Percentiles rank a stretch among this genome's conserved stretches.
Evolutionary conservation across 2,329 filamentous ascomycete species (phyloP).

Genomic region (Colletotrichum tanaceti): DNA sequence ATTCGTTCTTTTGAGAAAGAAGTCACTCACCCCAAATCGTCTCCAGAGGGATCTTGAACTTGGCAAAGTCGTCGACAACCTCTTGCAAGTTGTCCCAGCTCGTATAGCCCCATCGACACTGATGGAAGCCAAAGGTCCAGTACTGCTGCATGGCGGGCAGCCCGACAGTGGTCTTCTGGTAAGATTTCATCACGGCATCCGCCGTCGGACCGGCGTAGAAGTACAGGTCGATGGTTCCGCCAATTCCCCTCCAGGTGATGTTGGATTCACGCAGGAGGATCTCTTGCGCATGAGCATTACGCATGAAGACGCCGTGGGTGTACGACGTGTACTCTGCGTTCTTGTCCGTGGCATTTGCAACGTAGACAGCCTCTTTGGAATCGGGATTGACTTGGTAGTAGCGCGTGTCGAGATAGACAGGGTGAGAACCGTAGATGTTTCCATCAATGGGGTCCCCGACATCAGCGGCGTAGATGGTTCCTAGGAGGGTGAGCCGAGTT

Average conservation of each 20-base stretch:
- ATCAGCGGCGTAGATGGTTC: conserved; percentile 72
- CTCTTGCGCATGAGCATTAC: conserved; percentile 83
- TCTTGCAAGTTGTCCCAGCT: conserved; percentile 77
- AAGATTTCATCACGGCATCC: conserved; percentile 75
- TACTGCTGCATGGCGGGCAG: conserved; percentile 84
- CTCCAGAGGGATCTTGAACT: conserved; percentile 75
- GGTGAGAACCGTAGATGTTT: conserved; percentile 82
- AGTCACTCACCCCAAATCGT: conserved; percentile 69
- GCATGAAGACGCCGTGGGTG: conserved; percentile 81
- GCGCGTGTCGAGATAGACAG: conserved; percentile 82
- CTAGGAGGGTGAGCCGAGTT: conserved; percentile 43
- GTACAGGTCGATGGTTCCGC: conserved; percentile 82
- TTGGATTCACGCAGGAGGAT: conserved; percentile 71
- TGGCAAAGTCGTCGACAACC: conserved; percentile 74
- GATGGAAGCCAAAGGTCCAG: conserved; percentile 84
- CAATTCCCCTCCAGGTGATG: conserved; percentile 79
- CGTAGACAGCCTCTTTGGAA: conserved; percentile 62
- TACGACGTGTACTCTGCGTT: conserved; percentile 67
- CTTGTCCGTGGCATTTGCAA: conserved; percentile 64
- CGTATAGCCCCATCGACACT: conserved; percentile 84
- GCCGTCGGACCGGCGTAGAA: conserved; percentile 81
- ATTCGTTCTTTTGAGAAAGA: neutral
- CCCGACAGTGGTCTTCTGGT: conserved; percentile 74
- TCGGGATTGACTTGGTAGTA: conserved; percentile 72
- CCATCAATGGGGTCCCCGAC: conserved; percentile 71